Evolutionary conservation across 208 protist species (phyloP).

Genomic region (Leishmania lainsoni): DNA sequence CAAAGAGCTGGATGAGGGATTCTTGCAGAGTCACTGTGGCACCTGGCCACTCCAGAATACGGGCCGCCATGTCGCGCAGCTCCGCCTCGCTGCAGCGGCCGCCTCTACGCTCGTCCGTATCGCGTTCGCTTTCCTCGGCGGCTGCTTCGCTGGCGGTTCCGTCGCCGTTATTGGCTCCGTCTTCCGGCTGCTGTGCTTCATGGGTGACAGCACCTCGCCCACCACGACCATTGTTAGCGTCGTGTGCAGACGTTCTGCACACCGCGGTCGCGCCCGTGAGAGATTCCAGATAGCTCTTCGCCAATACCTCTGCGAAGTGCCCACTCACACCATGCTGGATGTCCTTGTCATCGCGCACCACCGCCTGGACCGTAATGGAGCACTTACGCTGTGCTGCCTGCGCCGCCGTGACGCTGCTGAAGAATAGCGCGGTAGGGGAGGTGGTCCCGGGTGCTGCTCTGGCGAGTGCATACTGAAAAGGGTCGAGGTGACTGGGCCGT

Average conservation of each 20-base stretch:
- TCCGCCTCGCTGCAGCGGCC: slow-evolving; percentile 8
- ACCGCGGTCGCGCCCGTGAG: not conserved
- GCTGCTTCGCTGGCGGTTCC: too few species aligned
- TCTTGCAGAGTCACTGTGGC: slow-evolving; percentile 20
- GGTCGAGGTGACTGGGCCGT: slow-evolving; percentile 27
- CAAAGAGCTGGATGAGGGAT: slow-evolving; percentile 28
- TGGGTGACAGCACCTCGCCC: not conserved
- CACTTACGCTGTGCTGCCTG: slow-evolving; percentile 50
- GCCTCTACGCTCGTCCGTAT: not conserved
- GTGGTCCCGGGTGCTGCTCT: not conserved
- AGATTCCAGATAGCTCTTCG: slow-evolving; percentile 11
- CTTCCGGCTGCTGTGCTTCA: not conserved
- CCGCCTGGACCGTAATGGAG: slow-evolving; percentile 38
- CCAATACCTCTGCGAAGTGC: slow-evolving; percentile 9
- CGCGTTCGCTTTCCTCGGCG: not conserved
- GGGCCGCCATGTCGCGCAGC: slow-evolving; percentile 17
- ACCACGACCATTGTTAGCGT: not conserved
- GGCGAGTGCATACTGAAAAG: slow-evolving; percentile 26
- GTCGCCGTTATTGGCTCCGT: not conserved
- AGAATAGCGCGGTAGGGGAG: not conserved
- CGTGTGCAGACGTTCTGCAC: not conserved
- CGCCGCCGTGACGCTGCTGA: slow-evolving; percentile 15
- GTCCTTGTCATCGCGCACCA: slow-evolving; percentile 49
- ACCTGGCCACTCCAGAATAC: slow-evolving; percentile 22
- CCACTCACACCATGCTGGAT: slow-evolving; percentile 42